Percentiles rank a stretch among this genome's conserved stretches.
Conservation (phyloP, 1,284 basidiomycete species). For the Rhodotorula sp. region DNA sequence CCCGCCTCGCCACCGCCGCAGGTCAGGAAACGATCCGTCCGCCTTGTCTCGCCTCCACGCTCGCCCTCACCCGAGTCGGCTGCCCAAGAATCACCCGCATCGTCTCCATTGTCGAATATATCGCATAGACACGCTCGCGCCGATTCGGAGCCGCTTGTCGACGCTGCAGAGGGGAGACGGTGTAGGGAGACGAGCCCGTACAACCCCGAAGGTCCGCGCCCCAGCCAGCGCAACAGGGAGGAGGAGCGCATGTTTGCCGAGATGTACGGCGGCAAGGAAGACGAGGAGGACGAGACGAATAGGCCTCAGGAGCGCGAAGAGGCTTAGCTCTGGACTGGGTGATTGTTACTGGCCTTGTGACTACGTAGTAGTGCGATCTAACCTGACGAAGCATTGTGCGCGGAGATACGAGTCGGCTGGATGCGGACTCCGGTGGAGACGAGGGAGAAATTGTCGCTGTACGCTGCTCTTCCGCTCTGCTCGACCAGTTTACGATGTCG, state of each 20-base stretch:
- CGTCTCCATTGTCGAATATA: neutral
- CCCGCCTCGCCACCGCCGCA: neutral
- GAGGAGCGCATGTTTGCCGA: slow-evolving; percentile 25
- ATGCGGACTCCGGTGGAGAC: neutral
- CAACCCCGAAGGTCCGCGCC: slow-evolving; percentile 10
- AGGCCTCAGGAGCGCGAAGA: neutral
- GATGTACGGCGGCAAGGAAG: neutral
- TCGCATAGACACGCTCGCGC: neutral
- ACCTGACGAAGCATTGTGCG: too few relatives aligned
- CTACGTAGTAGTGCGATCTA: too few relatives aligned
- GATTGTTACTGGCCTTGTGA: neutral
- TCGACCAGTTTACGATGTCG: slow-evolving; percentile 11
- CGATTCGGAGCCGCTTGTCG: neutral
- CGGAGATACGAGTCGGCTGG: too few relatives aligned
- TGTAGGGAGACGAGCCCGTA: neutral
- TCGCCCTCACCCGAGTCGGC: neutral
- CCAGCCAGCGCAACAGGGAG: slow-evolving; percentile 25
- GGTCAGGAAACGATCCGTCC: slow-evolving; percentile 3
- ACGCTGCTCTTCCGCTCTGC: neutral
- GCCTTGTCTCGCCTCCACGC: slow-evolving; percentile 5
- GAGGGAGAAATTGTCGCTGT: neutral
- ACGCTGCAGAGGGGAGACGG: neutral
- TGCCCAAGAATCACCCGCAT: neutral
- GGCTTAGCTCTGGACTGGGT: neutral
- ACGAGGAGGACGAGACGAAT: neutral